A percentile compares a stretch with the other conserved stretches of the same genome.
Conservation (phyloP, 2,329 filamentous ascomycete species). For the Penicillium sp. region DNA sequence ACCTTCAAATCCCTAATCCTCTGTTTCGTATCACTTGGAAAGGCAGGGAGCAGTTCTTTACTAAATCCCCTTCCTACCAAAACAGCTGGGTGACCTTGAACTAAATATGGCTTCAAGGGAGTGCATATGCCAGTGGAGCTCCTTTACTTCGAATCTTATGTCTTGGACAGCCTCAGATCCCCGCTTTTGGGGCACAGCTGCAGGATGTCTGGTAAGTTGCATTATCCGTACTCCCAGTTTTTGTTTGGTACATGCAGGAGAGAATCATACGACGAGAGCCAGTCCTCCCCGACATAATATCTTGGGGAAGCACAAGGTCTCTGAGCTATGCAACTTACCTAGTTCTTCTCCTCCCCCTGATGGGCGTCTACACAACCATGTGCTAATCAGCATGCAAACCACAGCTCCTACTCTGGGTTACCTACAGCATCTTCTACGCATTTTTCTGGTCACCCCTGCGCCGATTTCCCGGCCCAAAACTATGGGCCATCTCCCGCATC, state of each 20-base stretch:
- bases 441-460: conserved; percentile 27
- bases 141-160: conserved; percentile 9
- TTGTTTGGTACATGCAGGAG: conserved; percentile 13
- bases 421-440: conserved; percentile 16
- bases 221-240: conserved; percentile 13
- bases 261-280: conserved; percentile 6
- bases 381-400: not conserved
- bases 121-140: conserved; percentile 2
- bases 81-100: not conserved
- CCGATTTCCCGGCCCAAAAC: conserved; percentile 31
- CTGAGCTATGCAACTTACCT: not conserved
- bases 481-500: conserved; percentile 26
- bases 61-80: not conserved
- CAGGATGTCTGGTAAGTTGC: conserved; percentile 23
- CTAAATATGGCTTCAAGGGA: conserved; percentile 9
- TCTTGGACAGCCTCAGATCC: conserved; percentile 6
- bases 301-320: not conserved
- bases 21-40: not conserved
- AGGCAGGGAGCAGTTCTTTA: not conserved
- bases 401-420: conserved; percentile 4
- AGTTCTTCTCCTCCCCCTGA: not conserved
- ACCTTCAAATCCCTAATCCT: not conserved
- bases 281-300: not conserved
- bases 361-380: not conserved
- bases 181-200: conserved; percentile 17